Percentiles rank a stretch among this genome's conserved stretches.
Conservation (phyloP, 177 flowering plant genomes). For the Telopea speciosissima region DNA sequence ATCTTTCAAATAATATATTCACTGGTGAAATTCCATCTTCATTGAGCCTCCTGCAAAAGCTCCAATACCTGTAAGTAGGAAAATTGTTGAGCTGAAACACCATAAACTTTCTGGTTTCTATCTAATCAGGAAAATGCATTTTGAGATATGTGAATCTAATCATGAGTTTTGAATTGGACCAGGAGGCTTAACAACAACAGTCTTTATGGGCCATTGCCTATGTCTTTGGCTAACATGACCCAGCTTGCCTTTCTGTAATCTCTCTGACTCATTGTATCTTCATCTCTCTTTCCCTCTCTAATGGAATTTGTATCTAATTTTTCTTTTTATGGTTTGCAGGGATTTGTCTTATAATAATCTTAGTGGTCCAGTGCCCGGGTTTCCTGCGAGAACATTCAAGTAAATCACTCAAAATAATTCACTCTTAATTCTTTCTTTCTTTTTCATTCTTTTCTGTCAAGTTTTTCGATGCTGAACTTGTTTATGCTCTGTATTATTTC, state of each 20-base stretch:
- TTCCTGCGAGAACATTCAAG: constrained; percentile 51
- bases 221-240: constrained; percentile 38
- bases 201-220: constrained; percentile 41
- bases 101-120: not conserved
- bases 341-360: constrained; percentile 64
- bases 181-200: constrained; percentile 64
- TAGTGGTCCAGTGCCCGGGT: constrained; percentile 51
- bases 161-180: constrained; percentile 8
- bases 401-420: constrained; percentile 15
- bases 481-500: not conserved
- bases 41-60: constrained; percentile 33
- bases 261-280: not conserved
- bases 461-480: not conserved
- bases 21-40: constrained; percentile 43
- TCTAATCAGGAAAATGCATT: not conserved
- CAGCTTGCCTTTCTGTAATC: constrained; percentile 46
- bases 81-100: not conserved
- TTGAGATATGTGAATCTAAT: not conserved
- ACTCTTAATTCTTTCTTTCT: not conserved
- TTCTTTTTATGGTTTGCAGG: constrained; percentile 13
- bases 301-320: not conserved
- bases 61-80: constrained; percentile 47
- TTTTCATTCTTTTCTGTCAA: not conserved
- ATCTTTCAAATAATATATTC: constrained; percentile 54
- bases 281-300: not conserved